phyloP scores from a whole-genome alignment of 1,284 basidiomycete genomes.

The Dichomitus squalens region DNA sequence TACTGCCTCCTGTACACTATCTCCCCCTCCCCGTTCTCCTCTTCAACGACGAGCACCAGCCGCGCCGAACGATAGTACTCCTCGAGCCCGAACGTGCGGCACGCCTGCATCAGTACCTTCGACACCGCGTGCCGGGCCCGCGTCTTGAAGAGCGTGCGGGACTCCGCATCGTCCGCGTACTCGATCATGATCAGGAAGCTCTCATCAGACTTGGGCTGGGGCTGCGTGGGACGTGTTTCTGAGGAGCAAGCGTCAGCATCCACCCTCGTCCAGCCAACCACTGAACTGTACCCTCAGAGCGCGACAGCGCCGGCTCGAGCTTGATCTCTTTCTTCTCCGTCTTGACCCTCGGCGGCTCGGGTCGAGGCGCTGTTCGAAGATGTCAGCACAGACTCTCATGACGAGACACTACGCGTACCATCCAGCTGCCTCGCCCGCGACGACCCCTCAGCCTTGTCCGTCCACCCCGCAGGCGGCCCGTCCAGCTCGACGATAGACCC shows the following conservation, averaged over 20 bases:
- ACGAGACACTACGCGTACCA: neutral
- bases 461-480: neutral
- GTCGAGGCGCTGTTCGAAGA: neutral
- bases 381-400: neutral
- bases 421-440: constrained; percentile 1
- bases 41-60: constrained; percentile 22
- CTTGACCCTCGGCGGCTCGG: constrained; percentile 12
- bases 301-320: neutral
- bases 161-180: constrained; percentile 21
- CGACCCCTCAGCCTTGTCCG: constrained; percentile 1
- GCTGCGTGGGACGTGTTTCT: constrained; percentile 4
- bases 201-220: constrained; percentile 18
- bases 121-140: constrained; percentile 29
- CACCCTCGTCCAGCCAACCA: neutral
- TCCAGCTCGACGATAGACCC: constrained; percentile 14
- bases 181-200: constrained; percentile 29
- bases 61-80: constrained; percentile 22
- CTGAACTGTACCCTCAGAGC: neutral
- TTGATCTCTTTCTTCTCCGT: constrained; percentile 6
- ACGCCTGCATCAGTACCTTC: constrained; percentile 32
- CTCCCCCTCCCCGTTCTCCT: constrained; percentile 15
- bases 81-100: constrained; percentile 31
- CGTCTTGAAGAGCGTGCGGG: constrained; percentile 30
- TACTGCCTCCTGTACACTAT: constrained; percentile 15
- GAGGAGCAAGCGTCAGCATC: neutral